Evolutionary conservation across 345 rosid genomes (phyloP), one percentile per base, ranked within the genome.

Genomic region (Brassica nigra): DNA sequence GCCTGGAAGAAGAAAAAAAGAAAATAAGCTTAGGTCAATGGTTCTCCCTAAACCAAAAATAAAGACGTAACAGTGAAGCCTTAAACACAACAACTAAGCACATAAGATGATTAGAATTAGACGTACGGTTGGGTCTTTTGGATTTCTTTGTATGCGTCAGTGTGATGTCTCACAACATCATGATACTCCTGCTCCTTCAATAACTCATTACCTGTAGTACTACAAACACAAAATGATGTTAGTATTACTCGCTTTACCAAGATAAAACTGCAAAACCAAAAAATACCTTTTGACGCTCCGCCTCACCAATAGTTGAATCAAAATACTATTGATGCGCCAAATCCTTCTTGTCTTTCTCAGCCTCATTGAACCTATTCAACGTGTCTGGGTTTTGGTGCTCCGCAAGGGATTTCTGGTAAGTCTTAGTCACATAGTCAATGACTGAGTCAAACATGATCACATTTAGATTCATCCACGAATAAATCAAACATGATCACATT

Each of bases 371-470:
- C 73, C 84, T 95, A 89, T 95, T 93, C 92, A 95, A 77, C 0
- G 99, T 95, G 42, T 95, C 98, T 6, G 98, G 97, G 39, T 95
- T 91, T 34, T 97, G 97, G 79, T 93, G 99, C 87, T 95, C 99
- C 1, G 99, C 93, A 15, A 95, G 97, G 78, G 99, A 98, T 80
- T 95, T 95, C 89, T 95, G 99, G 89, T 86, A 95, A 55, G 93
- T 81, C 89, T 95, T 97, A 57, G 93, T 91, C 27, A 92, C 99
- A 77, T 84, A 88, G 16, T 93, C 97, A 81, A 37, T 8, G 8
- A 37, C 11, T 37, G 44, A 37, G 11, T 37, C 44, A 37, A 37
- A 8, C 44, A 37, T 37, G 44, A 37, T 37, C 11, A 37, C 44
- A 37, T 8, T 37, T 31, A 37, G 44, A 37, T 37, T 37, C 11